Evolutionary conservation across 169 alveolate species (phyloP).

Genomic region (Plasmodium coatneyi): DNA sequence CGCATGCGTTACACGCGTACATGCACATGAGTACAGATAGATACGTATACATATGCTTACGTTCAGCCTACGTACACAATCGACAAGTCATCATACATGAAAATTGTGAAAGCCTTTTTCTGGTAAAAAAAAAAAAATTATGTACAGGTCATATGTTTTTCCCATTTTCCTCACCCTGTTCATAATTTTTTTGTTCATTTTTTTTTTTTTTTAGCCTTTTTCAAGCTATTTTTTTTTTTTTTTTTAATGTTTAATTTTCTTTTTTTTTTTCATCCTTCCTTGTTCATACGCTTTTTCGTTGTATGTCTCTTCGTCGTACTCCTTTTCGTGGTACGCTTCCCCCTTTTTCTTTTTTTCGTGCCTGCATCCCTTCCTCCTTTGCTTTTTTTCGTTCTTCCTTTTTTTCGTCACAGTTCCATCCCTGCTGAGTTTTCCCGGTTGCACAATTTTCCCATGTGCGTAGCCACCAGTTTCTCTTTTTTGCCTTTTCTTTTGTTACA

Average conservation of each 20-base stretch:
- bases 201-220: background rate
- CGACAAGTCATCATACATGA: background rate
- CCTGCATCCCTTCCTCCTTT: background rate
- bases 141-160: background rate
- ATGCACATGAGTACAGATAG: background rate
- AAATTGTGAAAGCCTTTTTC: background rate
- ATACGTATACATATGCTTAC: background rate
- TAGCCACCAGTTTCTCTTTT: background rate
- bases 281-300: background rate
- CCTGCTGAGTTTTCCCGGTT: background rate
- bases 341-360: background rate
- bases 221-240: background rate
- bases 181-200: slow-evolving; percentile 7
- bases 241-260: background rate
- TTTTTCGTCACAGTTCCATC: background rate
- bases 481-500: slow-evolving; percentile 1
- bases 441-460: background rate
- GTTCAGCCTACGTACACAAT: background rate
- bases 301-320: background rate
- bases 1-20: background rate
- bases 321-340: background rate
- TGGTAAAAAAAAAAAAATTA: background rate
- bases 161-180: background rate
- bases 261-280: background rate
- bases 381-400: background rate